A percentile compares a stretch with the other conserved stretches of the same genome.
These are phyloP conservation scores for Acrodontium crateriforme DNA, from an alignment of 2,329 filamentous ascomycete genomes.

Conservation along the genomic window DNA sequence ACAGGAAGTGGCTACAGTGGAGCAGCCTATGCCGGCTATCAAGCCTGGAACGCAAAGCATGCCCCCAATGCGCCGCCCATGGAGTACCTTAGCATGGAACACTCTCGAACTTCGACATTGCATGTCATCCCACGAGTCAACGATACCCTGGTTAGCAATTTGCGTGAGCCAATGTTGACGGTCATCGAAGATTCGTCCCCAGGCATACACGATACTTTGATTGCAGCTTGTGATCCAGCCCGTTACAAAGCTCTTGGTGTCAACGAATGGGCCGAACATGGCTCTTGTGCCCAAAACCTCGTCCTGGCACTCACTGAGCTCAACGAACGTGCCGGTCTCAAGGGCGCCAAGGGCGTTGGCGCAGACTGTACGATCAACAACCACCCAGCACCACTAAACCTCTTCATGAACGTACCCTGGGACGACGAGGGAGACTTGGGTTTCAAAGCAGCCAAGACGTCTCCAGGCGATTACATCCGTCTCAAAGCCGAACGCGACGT, in stretches of 20 bases:
- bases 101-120: conserved; percentile 28
- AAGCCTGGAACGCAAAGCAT: conserved; percentile 28
- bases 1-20: conserved; percentile 35
- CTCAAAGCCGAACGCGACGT: conserved; percentile 31
- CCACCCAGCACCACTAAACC: conserved; percentile 32
- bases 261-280: conserved; percentile 32
- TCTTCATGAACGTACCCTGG: conserved; percentile 36
- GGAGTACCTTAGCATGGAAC: conserved; percentile 34
- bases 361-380: conserved; percentile 35
- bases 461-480: conserved; percentile 30
- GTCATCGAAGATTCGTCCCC: conserved; percentile 31
- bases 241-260: conserved; percentile 29
- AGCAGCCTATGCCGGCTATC: conserved; percentile 35
- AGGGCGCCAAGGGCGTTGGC: conserved; percentile 32
- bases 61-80: conserved; percentile 24
- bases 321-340: conserved; percentile 32
- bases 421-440: conserved; percentile 27
- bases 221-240: conserved; percentile 33
- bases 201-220: conserved; percentile 34
- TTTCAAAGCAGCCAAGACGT: conserved; percentile 28
- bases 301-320: conserved; percentile 35
- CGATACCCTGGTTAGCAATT: conserved; percentile 31
- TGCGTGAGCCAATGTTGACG: conserved; percentile 33
- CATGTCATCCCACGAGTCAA: conserved; percentile 28
- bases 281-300: conserved; percentile 35